These are phyloP conservation scores for Penstemon eatonii DNA, from an alignment of 257 asterid species.

Conservation along the genomic window DNA sequence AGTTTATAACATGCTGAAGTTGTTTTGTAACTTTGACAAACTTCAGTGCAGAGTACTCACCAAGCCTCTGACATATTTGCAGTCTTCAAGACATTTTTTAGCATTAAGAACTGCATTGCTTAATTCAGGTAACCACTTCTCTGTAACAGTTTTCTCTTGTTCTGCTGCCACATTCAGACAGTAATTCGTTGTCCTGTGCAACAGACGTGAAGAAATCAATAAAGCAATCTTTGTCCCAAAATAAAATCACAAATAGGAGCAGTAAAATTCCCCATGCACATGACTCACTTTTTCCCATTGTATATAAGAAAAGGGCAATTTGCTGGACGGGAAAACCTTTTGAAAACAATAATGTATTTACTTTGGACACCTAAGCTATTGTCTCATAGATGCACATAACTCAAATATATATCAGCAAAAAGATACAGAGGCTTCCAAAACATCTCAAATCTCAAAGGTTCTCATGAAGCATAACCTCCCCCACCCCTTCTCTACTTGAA, in stretches of 20 bases:
- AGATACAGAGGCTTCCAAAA: conserved; percentile 1
- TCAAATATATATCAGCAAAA: conserved; percentile 8
- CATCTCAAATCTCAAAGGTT: conserved; percentile 19
- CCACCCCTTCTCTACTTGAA: no score
- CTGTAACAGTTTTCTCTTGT: conserved; percentile 79
- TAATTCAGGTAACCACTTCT: conserved; percentile 88
- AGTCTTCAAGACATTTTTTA: conserved; percentile 85
- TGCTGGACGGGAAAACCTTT: conserved; percentile 1
- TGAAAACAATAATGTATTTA: not conserved
- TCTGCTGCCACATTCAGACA: conserved; percentile 85
- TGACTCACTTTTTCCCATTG: not conserved
- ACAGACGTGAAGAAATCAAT: conserved; percentile 23
- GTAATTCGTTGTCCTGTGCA: conserved; percentile 84
- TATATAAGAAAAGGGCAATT: conserved; percentile 3
- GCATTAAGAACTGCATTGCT: conserved; percentile 71
- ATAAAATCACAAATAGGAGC: conserved; percentile 6
- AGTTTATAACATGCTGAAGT: no score
- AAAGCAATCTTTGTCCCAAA: conserved; percentile 19
- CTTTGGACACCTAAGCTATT: conserved; percentile 10
- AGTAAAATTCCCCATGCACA: not conserved
- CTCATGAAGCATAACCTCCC: not conserved
- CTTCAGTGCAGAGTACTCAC: conserved; percentile 49
- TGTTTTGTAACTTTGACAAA: no score
- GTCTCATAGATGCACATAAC: conserved; percentile 16
- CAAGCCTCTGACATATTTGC: conserved; percentile 92